Evolutionary conservation across 2,329 filamentous ascomycete species (phyloP).

Genomic region (Periconia sp.): DNA sequence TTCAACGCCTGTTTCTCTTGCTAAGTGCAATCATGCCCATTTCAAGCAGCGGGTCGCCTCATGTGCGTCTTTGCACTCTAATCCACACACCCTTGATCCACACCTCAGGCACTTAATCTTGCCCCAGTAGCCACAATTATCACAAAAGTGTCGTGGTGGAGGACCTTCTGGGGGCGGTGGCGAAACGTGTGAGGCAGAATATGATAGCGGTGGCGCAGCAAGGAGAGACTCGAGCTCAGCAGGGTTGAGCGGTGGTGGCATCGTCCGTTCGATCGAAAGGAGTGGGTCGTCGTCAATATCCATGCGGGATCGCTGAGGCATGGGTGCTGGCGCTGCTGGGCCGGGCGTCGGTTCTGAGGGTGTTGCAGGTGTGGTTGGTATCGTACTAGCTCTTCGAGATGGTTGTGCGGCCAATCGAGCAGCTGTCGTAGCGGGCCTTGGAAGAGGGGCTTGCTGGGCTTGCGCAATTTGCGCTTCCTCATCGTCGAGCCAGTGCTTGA

Average conservation of each 20-base stretch:
- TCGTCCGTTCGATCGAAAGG: slow-evolving; percentile 57
- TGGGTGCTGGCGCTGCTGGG: slow-evolving; percentile 11
- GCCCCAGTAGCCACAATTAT: slow-evolving; percentile 84
- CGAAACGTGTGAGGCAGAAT: slow-evolving; percentile 64
- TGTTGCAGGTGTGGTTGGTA: slow-evolving; percentile 32
- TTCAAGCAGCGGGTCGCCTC: slow-evolving; percentile 67
- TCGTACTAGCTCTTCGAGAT: slow-evolving; percentile 29
- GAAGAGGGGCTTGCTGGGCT: slow-evolving; percentile 40
- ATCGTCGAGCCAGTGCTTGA: slow-evolving; percentile 82
- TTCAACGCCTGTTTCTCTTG: too few species aligned
- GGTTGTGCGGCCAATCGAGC: slow-evolving; percentile 21
- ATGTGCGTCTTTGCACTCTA: slow-evolving; percentile 76
- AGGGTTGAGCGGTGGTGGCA: slow-evolving; percentile 65
- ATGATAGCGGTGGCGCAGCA: slow-evolving; percentile 68
- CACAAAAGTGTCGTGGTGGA: slow-evolving; percentile 70
- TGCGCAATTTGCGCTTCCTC: slow-evolving; percentile 71
- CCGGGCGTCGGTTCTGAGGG: slow-evolving; percentile 34
- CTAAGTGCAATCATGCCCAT: slow-evolving; percentile 32
- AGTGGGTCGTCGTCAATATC: slow-evolving; percentile 57
- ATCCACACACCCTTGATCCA: slow-evolving; percentile 76
- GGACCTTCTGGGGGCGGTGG: slow-evolving; percentile 54
- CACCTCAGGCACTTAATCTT: slow-evolving; percentile 78
- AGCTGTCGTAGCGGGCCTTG: slow-evolving; percentile 18
- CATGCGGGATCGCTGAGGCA: slow-evolving; percentile 12
- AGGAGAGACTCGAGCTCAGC: slow-evolving; percentile 70